phyloP scores from a whole-genome alignment of 2,329 filamentous ascomycete species.

The Byssochlamys sp. region DNA sequence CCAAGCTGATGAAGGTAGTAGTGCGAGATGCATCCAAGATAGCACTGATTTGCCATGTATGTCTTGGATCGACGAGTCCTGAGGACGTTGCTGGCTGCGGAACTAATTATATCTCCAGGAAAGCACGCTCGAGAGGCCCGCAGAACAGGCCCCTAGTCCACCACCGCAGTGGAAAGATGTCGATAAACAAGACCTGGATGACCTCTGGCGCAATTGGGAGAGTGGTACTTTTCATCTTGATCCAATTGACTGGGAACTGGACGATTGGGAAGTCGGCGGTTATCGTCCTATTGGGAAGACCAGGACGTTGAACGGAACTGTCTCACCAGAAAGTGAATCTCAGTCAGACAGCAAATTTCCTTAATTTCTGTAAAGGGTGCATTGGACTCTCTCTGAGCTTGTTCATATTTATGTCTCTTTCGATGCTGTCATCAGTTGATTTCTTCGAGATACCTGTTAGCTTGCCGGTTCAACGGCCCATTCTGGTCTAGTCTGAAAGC shows the following conservation, averaged over 20 bases:
- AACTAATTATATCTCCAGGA: background rate
- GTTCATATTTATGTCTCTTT: background rate
- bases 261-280: background rate
- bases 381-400: background rate
- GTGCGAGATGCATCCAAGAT: slow-evolving; percentile 1
- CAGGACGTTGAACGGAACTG: background rate
- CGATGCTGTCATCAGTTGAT: background rate
- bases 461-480: background rate
- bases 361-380: background rate
- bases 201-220: background rate
- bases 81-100: background rate
- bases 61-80: background rate
- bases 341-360: background rate
- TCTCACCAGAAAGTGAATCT: background rate
- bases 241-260: background rate
- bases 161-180: background rate
- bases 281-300: background rate
- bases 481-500: background rate
- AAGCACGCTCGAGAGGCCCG: background rate
- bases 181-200: background rate
- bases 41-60: slow-evolving; percentile 8
- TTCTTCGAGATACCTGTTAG: background rate
- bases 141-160: background rate
- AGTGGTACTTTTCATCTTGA: background rate
- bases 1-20: slow-evolving; percentile 2